phyloP scores from a whole-genome alignment of 352 stramenopile genomes.

The Phytophthora boehmeriae region DNA sequence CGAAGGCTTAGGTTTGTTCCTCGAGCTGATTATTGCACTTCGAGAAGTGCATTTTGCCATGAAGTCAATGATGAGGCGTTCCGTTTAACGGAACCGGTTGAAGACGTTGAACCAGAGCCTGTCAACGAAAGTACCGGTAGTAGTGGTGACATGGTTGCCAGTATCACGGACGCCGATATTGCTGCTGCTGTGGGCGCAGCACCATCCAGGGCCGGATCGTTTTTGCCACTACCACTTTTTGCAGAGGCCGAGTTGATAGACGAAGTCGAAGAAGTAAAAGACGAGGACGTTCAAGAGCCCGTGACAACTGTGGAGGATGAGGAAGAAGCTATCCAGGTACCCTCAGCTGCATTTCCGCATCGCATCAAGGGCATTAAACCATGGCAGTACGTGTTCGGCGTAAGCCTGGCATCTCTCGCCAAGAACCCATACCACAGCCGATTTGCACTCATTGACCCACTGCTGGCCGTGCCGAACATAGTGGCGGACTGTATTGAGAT shows the following conservation, averaged over 20 bases:
- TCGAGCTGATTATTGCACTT: slow-evolving; percentile 79
- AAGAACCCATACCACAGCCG: slow-evolving; percentile 84
- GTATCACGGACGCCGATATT: slow-evolving; percentile 40
- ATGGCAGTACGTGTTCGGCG: slow-evolving; percentile 85
- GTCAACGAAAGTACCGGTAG: slow-evolving; percentile 13
- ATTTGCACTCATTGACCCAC: slow-evolving; percentile 78
- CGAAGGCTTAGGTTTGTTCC: slow-evolving; percentile 72
- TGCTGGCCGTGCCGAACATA: slow-evolving; percentile 78
- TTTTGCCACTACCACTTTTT: slow-evolving; percentile 13
- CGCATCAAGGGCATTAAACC: slow-evolving; percentile 80
- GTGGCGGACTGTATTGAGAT: slow-evolving; percentile 80
- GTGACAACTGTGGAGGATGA: slow-evolving; percentile 14
- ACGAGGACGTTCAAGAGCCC: slow-evolving; percentile 18
- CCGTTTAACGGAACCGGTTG: slow-evolving; percentile 18
- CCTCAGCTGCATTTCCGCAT: slow-evolving; percentile 65
- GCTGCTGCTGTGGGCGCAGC: slow-evolving; percentile 33
- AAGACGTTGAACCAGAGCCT: slow-evolving; percentile 21
- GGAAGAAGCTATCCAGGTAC: slow-evolving; percentile 52
- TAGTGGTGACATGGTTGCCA: slow-evolving; percentile 32
- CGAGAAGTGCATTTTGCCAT: slow-evolving; percentile 69
- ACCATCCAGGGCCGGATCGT: slow-evolving; percentile 36
- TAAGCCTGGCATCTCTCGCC: slow-evolving; percentile 72
- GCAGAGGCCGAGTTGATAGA: slow-evolving; percentile 15
- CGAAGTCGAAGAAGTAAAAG: slow-evolving; percentile 24
- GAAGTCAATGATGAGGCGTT: slow-evolving; percentile 69